A percentile compares a stretch with the other conserved stretches of the same genome.
Evolutionary conservation across 2,329 filamentous ascomycete genomes (phyloP).

Genomic region (Ophiocordyceps camponoti-rufipedis): DNA sequence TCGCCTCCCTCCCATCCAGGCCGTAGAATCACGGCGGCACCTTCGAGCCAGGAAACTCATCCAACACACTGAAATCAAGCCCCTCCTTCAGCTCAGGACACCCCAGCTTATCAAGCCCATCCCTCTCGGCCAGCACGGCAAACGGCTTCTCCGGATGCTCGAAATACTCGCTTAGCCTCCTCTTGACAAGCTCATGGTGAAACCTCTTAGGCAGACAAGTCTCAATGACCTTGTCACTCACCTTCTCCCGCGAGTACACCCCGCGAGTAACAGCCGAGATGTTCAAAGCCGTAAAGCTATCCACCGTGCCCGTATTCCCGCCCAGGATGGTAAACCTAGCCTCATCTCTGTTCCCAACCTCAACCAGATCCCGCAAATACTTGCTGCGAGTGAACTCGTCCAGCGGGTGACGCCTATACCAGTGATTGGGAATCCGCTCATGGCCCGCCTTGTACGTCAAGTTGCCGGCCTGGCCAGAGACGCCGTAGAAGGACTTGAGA

Average conservation of each 20-base stretch:
- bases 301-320: conserved; percentile 28
- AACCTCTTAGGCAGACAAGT: neutral
- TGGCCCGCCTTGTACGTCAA: conserved; percentile 23
- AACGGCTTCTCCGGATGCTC: too few species aligned
- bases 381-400: conserved; percentile 17
- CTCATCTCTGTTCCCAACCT: conserved; percentile 17
- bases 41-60: too few species aligned
- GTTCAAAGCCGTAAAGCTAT: conserved; percentile 28
- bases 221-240: neutral
- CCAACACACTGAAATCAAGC: too few species aligned
- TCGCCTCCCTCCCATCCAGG: too few species aligned
- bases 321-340: conserved; percentile 10
- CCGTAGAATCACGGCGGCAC: too few species aligned
- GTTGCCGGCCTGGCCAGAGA: conserved; percentile 20
- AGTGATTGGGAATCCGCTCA: conserved; percentile 32
- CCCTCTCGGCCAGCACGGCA: too few species aligned
- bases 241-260: conserved; percentile 16
- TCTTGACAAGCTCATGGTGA: neutral
- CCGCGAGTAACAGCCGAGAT: conserved; percentile 23
- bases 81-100: too few species aligned
- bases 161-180: too few species aligned
- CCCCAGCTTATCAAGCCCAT: too few species aligned
- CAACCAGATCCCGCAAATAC: conserved; percentile 10
- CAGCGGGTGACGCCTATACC: conserved; percentile 18
- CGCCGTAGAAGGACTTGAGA: conserved; percentile 2